A percentile compares a stretch with the other conserved stretches of the same genome.
These are phyloP conservation scores for Ogataea thermomethanolica DNA, from an alignment of 805 yeast genomes.

Conservation along the genomic window DNA sequence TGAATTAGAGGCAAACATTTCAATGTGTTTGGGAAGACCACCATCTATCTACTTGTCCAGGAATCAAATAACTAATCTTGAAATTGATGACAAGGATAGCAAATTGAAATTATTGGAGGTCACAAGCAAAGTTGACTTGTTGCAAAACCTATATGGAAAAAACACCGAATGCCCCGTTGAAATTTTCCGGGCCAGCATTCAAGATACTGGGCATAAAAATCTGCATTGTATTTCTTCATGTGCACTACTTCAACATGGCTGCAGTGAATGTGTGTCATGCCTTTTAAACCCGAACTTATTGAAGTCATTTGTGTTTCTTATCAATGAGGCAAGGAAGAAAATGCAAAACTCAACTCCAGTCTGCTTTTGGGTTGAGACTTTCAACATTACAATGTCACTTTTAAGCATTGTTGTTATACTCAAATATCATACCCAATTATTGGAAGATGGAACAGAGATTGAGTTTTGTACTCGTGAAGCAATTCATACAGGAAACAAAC, in stretches of 20 bases:
- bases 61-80: neutral
- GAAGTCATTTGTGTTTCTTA: neutral
- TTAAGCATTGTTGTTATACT: neutral
- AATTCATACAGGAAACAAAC: neutral
- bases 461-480: too few relatives aligned
- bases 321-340: neutral
- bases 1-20: slow-evolving; percentile 10
- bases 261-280: neutral
- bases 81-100: neutral
- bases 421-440: neutral
- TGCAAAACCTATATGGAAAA: neutral
- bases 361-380: neutral
- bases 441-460: too few relatives aligned
- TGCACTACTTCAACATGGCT: neutral
- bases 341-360: neutral
- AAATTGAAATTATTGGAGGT: neutral
- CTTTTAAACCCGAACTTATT: neutral
- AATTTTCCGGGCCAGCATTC: too few relatives aligned
- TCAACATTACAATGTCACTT: neutral
- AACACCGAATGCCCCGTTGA: neutral
- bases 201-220: too few relatives aligned
- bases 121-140: neutral
- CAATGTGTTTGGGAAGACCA: slow-evolving; percentile 15
- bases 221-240: neutral
- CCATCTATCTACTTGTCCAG: slow-evolving; percentile 4